Evolutionary conservation across 192 early-diverging fungal species (phyloP).

Genomic region (Coemansia sp.): DNA sequence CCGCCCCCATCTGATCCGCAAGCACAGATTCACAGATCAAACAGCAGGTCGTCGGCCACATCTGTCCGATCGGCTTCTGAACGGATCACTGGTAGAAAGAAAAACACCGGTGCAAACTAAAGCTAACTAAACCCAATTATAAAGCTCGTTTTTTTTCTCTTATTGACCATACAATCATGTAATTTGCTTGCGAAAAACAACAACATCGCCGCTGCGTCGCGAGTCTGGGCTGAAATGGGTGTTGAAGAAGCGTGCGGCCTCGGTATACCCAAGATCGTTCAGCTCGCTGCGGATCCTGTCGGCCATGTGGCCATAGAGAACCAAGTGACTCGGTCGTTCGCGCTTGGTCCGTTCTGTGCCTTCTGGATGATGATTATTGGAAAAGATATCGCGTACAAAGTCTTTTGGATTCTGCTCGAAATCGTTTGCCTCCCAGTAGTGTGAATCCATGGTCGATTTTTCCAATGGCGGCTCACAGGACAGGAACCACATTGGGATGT

Average conservation of each 20-base stretch:
- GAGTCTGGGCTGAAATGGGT: constrained; percentile 83
- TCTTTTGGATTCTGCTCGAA: constrained; percentile 71
- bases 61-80: constrained; percentile 29
- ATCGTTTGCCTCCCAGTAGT: constrained; percentile 73
- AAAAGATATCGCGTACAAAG: constrained; percentile 58
- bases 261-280: constrained; percentile 53
- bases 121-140: not conserved
- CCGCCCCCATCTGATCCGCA: constrained; percentile 4
- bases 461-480: constrained; percentile 88
- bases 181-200: constrained; percentile 63
- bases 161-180: not conserved
- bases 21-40: constrained; percentile 12
- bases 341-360: not conserved
- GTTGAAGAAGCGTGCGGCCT: constrained; percentile 89
- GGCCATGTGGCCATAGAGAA: constrained; percentile 73
- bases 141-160: not conserved
- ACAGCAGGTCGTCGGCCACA: constrained; percentile 47
- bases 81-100: constrained; percentile 26
- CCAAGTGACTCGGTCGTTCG: constrained; percentile 70
- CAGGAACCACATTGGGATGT: constrained; percentile 76
- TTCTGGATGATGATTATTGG: not conserved
- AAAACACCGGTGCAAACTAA: constrained; percentile 1
- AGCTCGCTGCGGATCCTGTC: constrained; percentile 41
- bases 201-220: constrained; percentile 76
- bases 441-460: constrained; percentile 34